phyloP scores from a whole-genome alignment of 164 flowering plant species.

The Chloranthus sessilifolius region DNA sequence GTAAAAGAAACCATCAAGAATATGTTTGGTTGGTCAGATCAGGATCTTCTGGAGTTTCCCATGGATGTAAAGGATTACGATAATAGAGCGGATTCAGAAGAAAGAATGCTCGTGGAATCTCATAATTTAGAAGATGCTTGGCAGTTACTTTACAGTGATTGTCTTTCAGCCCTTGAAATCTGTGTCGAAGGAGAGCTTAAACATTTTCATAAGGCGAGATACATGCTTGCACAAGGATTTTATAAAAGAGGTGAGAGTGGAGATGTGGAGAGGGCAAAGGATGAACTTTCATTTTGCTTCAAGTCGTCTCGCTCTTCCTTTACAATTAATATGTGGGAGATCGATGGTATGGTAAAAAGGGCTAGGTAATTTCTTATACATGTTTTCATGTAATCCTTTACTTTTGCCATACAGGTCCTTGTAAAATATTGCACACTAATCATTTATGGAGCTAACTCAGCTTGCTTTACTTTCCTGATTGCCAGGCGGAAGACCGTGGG shows the following conservation, averaged over 20 bases:
- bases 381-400: no score
- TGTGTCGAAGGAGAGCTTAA: conserved; percentile 98
- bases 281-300: conserved; percentile 94
- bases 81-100: conserved; percentile 21
- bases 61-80: conserved; percentile 20
- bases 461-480: conserved; percentile 6
- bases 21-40: conserved; percentile 27
- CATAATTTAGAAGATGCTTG: conserved; percentile 48
- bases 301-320: conserved; percentile 94
- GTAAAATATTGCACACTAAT: no score
- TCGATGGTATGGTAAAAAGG: conserved; percentile 89
- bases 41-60: conserved; percentile 20
- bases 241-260: conserved; percentile 64
- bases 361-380: no score
- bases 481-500: conserved; percentile 81
- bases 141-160: conserved; percentile 73
- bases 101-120: conserved; percentile 22
- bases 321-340: conserved; percentile 99
- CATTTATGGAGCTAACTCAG: no score
- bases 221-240: conserved; percentile 86
- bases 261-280: conserved; percentile 81
- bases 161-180: conserved; percentile 77
- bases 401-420: no score
- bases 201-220: conserved; percentile 97
- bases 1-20: conserved; percentile 43